Evolutionary conservation across 345 rosid species (phyloP).

Genomic region (Gossypium stocksii): DNA sequence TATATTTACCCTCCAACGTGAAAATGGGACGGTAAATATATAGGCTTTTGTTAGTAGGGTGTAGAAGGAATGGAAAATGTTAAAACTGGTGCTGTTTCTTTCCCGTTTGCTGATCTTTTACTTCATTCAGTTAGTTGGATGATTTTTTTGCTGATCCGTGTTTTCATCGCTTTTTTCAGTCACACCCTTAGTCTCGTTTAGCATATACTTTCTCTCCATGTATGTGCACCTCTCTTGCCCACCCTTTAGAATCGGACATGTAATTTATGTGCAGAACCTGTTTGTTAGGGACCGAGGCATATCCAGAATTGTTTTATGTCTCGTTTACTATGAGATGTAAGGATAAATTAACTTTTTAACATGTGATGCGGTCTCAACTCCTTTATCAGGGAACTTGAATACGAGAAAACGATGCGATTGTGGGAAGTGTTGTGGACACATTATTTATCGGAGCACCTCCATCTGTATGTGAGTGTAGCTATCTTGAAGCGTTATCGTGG

Average conservation of each 20-base stretch:
- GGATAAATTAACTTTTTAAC: not conserved
- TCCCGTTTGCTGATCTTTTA: not conserved
- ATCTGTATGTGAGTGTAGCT: conserved; percentile 77
- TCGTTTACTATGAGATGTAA: not conserved
- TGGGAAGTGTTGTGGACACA: conserved; percentile 98
- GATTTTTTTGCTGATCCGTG: not conserved
- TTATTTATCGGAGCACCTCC: conserved; percentile 81
- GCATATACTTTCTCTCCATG: not conserved
- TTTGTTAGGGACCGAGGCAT: not conserved
- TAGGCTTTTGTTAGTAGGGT: not conserved
- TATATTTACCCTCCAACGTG: not conserved
- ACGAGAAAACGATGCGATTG: conserved; percentile 65
- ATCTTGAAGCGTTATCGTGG: conserved; percentile 79
- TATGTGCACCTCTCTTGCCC: not conserved
- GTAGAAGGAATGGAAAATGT: not conserved
- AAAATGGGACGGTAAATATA: not conserved
- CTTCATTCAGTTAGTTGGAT: not conserved
- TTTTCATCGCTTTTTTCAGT: not conserved
- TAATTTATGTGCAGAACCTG: not conserved
- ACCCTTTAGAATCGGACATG: not conserved
- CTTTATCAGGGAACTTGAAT: conserved; percentile 74
- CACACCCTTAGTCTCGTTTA: not conserved
- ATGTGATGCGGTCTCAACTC: not conserved
- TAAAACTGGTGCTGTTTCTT: not conserved
- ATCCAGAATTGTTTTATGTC: not conserved